Evolutionary conservation across 257 asterid species (phyloP).

Genomic region (Verbena officinalis): DNA sequence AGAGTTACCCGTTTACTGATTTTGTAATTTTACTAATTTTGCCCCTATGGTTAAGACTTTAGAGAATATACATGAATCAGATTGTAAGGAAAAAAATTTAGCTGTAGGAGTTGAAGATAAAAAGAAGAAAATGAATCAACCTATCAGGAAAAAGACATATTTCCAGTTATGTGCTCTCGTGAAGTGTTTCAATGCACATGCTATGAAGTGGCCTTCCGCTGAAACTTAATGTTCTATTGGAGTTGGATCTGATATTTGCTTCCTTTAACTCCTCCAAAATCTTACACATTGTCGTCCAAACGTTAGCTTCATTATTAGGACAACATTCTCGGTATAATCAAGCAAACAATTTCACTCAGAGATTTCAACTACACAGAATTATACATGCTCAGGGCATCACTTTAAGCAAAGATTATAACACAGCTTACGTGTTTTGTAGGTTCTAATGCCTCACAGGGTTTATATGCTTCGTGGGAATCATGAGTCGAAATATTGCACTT

Average conservation of each 20-base stretch:
- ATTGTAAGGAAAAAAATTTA: too few relatives aligned
- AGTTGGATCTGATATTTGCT: neutral
- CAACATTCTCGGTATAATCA: conserved; percentile 11
- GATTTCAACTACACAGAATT: neutral
- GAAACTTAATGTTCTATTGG: neutral
- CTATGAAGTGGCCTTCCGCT: neutral
- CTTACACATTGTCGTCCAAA: neutral
- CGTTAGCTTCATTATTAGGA: conserved; percentile 19
- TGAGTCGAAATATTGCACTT: conserved; percentile 95
- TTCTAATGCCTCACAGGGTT: conserved; percentile 82
- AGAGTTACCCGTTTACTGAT: too few relatives aligned
- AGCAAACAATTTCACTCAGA: conserved; percentile 14
- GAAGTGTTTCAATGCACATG: conserved; percentile 12
- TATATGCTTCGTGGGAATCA: conserved; percentile 96
- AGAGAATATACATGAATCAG: too few relatives aligned
- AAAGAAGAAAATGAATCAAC: neutral
- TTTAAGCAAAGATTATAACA: conserved; percentile 23
- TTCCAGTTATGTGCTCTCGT: neutral
- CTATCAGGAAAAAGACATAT: neutral
- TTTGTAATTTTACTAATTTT: too few relatives aligned
- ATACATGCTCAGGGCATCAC: conserved; percentile 6
- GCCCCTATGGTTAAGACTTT: too few relatives aligned
- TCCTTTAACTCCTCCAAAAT: conserved; percentile 11
- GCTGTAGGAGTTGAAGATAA: too few relatives aligned
- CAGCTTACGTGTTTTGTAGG: conserved; percentile 45